Evolutionary conservation across 352 stramenopile species (phyloP), one percentile per base, ranked within the genome.

Genomic region (Globisporangium takayamanum): DNA sequence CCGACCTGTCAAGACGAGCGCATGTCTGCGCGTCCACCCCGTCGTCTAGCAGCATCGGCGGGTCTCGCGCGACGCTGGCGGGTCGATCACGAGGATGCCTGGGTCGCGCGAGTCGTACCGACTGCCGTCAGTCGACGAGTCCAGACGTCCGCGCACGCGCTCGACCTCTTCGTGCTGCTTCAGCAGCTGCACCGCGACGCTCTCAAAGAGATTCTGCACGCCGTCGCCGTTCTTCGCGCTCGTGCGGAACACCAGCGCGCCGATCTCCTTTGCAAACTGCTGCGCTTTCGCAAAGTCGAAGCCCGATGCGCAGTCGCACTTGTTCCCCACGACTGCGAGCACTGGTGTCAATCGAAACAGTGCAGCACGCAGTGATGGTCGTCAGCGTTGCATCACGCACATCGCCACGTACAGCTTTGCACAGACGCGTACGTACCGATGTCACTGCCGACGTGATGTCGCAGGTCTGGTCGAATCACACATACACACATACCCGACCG

Each of bases 281-380:
- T 92, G 71, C n/a, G 82, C 82, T 28, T 82, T 73, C 7, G 62
- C 52, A 55, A 91, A 92, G 56, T 90, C 71, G 37, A 94, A 91
- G 12, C 58, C 57, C 12, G 78, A 84, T 39, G 72, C 47, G 37
- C 80, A 76, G 55, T 94, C 84, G 59, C 77, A 87, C 60, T 94
- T 94, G 68, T 94, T 94, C 55, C 84, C 84, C 44, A 92, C 84
- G 18, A 94, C 77, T 12, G 84, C 84, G 50, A 94, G 51, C 53
- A 94, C 83, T 77, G 1, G 6, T 3, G 14, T 53, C 37, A 37
- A 60, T 3, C 10, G 0, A 50, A 10, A 1, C 33, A 39, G 8
- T 12, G 33, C 33, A 39, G 1, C 33, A 39, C 2, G 45, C 3
- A 42, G 14, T 14, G 25, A 50, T 11, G 37, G 11, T 6, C 10